Percentiles rank a stretch among this genome's conserved stretches.
Evolutionary conservation across 176 grass and related monocot species (phyloP).

Genomic region (Rhipidocladum racemiflorum): DNA sequence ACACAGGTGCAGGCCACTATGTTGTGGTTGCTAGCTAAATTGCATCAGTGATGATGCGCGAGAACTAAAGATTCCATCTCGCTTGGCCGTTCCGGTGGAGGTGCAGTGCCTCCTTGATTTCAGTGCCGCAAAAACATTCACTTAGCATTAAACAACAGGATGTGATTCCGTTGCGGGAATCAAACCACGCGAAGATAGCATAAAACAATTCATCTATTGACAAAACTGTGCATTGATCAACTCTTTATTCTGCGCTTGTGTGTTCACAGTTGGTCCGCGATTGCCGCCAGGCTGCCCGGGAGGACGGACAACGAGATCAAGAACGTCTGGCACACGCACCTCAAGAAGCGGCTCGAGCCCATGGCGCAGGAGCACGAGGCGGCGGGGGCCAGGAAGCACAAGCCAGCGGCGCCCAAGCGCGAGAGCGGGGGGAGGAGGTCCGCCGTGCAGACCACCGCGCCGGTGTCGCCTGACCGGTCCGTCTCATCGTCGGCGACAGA

Average conservation of each 20-base stretch:
- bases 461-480: conserved; percentile 46
- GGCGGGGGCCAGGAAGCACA: conserved; percentile 16
- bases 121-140: conserved; percentile 24
- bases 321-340: conserved; percentile 92
- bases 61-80: conserved; percentile 49
- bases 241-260: conserved; percentile 1
- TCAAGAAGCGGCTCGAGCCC: conserved; percentile 68
- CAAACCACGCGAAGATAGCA: conserved; percentile 30
- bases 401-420: conserved; percentile 29
- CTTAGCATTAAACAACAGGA: conserved; percentile 1
- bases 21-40: conserved; percentile 29
- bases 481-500: conserved; percentile 59
- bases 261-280: conserved; percentile 66
- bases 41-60: conserved; percentile 33
- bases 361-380: conserved; percentile 11
- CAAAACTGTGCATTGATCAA: conserved; percentile 5
- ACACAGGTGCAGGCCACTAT: conserved; percentile 27
- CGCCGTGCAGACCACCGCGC: not conserved
- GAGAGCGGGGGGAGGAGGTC: not conserved
- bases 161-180: conserved; percentile 30
- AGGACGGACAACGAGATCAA: conserved; percentile 96
- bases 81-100: conserved; percentile 7
- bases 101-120: not conserved
- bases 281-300: conserved; percentile 68
- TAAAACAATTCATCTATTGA: not conserved